phyloP scores from a whole-genome alignment of 129 eudicot species.

The Tagetes patula region DNA sequence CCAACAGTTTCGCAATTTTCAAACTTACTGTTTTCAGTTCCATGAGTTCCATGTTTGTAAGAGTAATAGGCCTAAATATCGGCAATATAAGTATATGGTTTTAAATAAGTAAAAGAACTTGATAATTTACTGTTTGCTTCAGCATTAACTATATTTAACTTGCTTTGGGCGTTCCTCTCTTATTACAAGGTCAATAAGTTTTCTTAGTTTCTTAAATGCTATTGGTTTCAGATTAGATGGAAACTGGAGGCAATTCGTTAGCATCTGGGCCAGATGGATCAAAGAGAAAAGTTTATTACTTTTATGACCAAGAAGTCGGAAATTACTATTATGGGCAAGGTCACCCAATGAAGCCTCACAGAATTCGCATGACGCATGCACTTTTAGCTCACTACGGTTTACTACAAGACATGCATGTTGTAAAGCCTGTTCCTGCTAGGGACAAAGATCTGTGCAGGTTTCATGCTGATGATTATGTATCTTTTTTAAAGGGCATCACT shows the following conservation, averaged over 20 bases:
- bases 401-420: conserved; percentile 66
- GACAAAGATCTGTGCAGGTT: conserved; percentile 74
- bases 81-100: neutral
- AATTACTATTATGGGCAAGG: conserved; percentile 92
- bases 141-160: neutral
- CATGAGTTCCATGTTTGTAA: neutral
- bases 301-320: conserved; percentile 86
- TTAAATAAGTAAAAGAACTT: neutral
- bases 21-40: neutral
- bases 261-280: conserved; percentile 81
- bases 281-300: conserved; percentile 79
- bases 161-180: neutral
- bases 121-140: neutral
- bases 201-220: conserved; percentile 1
- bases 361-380: conserved; percentile 87
- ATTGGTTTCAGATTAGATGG: conserved; percentile 39
- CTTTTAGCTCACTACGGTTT: conserved; percentile 71
- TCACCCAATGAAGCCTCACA: conserved; percentile 97
- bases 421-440: conserved; percentile 66
- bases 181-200: neutral
- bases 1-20: neutral
- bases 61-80: neutral
- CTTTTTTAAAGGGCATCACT: conserved; percentile 62
- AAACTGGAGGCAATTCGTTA: conserved; percentile 76
- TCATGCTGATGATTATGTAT: conserved; percentile 76